A percentile compares a stretch with the other conserved stretches of the same genome.
Evolutionary conservation across 805 yeast genomes (phyloP).

Genomic region (Starmerella sp.): DNA sequence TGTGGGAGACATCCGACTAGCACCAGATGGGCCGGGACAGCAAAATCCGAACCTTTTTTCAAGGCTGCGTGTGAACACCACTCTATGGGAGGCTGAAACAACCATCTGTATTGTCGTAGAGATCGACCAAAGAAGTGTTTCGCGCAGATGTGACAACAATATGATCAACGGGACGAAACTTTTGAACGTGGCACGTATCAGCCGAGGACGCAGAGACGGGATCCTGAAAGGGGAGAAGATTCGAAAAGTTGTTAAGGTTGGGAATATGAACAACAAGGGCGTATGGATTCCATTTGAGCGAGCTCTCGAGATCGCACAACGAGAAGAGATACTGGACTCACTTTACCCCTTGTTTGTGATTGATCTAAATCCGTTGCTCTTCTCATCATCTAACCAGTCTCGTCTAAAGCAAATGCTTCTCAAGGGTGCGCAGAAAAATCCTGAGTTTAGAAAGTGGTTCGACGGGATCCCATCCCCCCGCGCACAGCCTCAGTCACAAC

Average conservation of each 20-base stretch:
- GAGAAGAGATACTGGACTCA: slow-evolving; percentile 15
- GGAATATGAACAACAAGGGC: slow-evolving; percentile 23
- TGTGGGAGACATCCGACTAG: neutral
- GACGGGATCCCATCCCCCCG: slow-evolving; percentile 14
- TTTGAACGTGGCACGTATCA: slow-evolving; percentile 19
- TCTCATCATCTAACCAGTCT: slow-evolving; percentile 28
- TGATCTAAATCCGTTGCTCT: slow-evolving; percentile 25
- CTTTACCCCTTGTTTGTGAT: slow-evolving; percentile 22
- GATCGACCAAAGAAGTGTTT: slow-evolving; percentile 10
- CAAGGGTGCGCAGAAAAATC: slow-evolving; percentile 26
- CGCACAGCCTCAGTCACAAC: neutral
- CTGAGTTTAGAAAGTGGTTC: slow-evolving; percentile 15
- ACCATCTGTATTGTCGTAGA: slow-evolving; percentile 22
- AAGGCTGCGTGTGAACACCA: slow-evolving; percentile 12
- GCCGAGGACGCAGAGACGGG: slow-evolving; percentile 24
- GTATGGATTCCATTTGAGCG: slow-evolving; percentile 26
- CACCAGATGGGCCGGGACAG: slow-evolving; percentile 13
- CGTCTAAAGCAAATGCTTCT: slow-evolving; percentile 29
- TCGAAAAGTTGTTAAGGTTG: slow-evolving; percentile 23
- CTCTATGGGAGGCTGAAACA: slow-evolving; percentile 21
- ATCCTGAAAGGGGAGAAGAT: slow-evolving; percentile 21
- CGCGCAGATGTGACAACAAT: slow-evolving; percentile 24
- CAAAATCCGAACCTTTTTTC: neutral
- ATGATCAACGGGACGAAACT: slow-evolving; percentile 26
- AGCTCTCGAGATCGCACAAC: slow-evolving; percentile 21